A percentile compares a stretch with the other conserved stretches of the same genome.
phyloP scores from a whole-genome alignment of 148 eudicot genomes.

The Pouteria glomerata region DNA sequence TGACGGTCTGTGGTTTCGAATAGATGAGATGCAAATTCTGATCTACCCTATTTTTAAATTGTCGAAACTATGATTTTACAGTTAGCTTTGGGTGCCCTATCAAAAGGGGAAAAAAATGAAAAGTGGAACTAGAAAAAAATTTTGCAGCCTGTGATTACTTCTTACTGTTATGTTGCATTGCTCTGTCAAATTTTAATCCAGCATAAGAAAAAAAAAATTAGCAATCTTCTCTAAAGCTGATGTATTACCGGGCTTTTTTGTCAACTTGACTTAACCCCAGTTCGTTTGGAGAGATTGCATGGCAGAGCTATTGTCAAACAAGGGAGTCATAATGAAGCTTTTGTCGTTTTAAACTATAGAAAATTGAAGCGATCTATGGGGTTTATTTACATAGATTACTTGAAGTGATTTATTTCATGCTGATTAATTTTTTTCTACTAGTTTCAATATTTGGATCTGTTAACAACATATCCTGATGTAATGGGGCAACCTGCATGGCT shows the following conservation, averaged over 20 bases:
- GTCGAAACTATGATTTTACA: background rate
- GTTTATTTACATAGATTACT: background rate
- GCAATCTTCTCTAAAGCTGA: background rate
- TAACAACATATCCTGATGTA: background rate
- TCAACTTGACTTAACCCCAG: background rate
- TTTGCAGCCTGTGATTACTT: background rate
- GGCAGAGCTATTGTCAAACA: background rate
- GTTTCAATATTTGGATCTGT: background rate
- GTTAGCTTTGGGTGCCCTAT: background rate
- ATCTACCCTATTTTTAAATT: background rate
- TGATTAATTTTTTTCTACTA: background rate
- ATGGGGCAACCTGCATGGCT: background rate
- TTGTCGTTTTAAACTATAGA: background rate
- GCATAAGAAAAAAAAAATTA: background rate
- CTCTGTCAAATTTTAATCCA: background rate
- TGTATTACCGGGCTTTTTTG: background rate
- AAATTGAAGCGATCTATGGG: background rate
- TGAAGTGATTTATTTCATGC: constrained; percentile 1
- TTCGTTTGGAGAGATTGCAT: background rate
- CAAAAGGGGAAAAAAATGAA: background rate
- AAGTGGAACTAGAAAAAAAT: background rate
- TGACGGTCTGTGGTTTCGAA: background rate
- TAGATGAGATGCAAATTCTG: background rate
- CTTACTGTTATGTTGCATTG: background rate
- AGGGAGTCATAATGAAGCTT: background rate